Conservation (phyloP, 129 eudicot genomes). For the Calendula officinalis region DNA sequence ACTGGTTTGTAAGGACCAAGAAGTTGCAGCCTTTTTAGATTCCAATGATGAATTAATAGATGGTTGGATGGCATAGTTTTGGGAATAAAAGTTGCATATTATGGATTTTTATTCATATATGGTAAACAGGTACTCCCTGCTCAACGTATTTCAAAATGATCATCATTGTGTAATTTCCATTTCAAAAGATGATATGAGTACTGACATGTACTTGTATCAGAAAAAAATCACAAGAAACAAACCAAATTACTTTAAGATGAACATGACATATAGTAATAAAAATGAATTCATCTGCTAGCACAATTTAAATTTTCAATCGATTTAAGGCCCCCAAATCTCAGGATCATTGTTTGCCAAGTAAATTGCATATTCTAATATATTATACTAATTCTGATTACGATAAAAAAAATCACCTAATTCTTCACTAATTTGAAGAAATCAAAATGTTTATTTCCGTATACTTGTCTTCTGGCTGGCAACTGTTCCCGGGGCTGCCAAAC, state of each 20-base stretch:
- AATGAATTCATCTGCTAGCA: no score
- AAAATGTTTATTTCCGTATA: no score
- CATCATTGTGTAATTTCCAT: background rate
- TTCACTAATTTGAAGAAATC: no score
- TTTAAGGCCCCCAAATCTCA: no score
- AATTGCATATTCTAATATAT: no score
- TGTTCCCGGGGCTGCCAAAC: no score
- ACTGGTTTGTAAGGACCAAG: slow-evolving; percentile 20
- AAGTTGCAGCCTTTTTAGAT: slow-evolving; percentile 35
- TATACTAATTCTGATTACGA: no score
- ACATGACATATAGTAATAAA: no score
- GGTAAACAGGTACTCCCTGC: slow-evolving; percentile 16
- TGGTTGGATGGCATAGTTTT: slow-evolving; percentile 24
- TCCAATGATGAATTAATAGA: slow-evolving; percentile 27
- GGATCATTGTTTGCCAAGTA: no score
- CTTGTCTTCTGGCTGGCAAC: no score
- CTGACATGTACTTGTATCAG: slow-evolving; percentile 8
- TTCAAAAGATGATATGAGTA: slow-evolving; percentile 4
- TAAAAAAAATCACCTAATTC: no score
- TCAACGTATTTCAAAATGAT: slow-evolving; percentile 20
- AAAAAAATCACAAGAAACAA: background rate
- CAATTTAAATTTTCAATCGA: no score
- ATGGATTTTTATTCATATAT: slow-evolving; percentile 6
- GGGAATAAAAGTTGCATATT: slow-evolving; percentile 3
- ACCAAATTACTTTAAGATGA: background rate